A percentile compares a stretch with the other conserved stretches of the same genome.
phyloP scores from a whole-genome alignment of 2,329 filamentous ascomycete genomes.

The Exophiala alcalophila region DNA sequence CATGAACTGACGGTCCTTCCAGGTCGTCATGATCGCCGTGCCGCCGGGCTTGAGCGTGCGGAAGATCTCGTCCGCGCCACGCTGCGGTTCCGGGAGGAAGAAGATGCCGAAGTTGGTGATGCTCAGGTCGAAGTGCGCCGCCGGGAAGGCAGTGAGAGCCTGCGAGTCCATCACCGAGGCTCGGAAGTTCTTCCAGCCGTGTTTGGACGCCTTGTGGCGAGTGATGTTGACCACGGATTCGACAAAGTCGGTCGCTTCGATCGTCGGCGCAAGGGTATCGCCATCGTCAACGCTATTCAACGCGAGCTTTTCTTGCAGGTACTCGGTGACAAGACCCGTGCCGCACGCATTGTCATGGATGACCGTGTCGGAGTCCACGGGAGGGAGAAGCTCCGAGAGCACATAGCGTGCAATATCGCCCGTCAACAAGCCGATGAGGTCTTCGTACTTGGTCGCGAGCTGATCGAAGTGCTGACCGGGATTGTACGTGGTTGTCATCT shows the following conservation, averaged over 20 bases:
- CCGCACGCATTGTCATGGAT: constrained; percentile 30
- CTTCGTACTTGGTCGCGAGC: constrained; percentile 8
- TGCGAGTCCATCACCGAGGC: constrained; percentile 21
- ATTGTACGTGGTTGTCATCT: neutral
- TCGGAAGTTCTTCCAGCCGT: constrained; percentile 12
- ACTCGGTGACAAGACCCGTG: constrained; percentile 20
- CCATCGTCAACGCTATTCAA: too few species aligned
- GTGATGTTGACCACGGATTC: constrained; percentile 15
- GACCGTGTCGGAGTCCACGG: neutral
- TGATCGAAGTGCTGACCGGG: constrained; percentile 5
- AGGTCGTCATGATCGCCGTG: constrained; percentile 21
- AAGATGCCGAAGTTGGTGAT: constrained; percentile 29
- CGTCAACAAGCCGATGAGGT: constrained; percentile 6
- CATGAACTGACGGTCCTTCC: constrained; percentile 18
- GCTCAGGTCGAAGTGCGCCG: constrained; percentile 15
- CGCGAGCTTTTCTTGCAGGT: constrained; percentile 13
- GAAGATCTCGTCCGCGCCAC: constrained; percentile 23
- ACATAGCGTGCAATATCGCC: constrained; percentile 9
- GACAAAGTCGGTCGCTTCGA: constrained; percentile 25
- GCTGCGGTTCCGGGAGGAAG: constrained; percentile 23
- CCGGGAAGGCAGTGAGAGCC: constrained; percentile 15
- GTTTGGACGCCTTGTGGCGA: neutral
- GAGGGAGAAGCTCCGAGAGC: neutral
- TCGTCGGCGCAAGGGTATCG: constrained; percentile 7
- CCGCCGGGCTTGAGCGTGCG: constrained; percentile 27